Conservation (phyloP, 1,284 basidiomycete species). For the Baeospora myosura region DNA sequence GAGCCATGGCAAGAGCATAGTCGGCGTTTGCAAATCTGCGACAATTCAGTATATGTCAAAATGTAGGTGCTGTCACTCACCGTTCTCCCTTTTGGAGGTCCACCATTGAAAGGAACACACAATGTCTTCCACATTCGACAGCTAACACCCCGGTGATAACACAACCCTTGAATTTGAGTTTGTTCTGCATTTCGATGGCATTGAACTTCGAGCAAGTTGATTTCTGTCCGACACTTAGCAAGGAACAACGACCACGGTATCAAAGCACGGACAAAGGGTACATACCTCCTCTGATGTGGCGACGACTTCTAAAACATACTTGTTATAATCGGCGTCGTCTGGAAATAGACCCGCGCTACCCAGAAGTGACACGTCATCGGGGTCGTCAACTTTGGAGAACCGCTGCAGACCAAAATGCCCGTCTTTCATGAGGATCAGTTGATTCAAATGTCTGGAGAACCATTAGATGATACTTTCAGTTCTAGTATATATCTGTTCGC, state of each 20-base stretch:
- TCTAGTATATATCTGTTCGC: not conserved
- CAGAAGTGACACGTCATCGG: slow-evolving; percentile 11
- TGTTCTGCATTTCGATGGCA: not conserved
- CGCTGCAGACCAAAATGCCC: slow-evolving; percentile 14
- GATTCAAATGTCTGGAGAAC: slow-evolving; percentile 9
- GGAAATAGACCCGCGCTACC: slow-evolving; percentile 7
- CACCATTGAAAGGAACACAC: not conserved
- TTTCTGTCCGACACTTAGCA: not conserved
- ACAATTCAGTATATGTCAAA: slow-evolving; percentile 6
- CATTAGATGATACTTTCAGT: slow-evolving; percentile 5
- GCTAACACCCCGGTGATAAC: not conserved
- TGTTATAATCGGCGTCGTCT: slow-evolving; percentile 5
- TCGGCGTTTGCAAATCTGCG: not conserved
- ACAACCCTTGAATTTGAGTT: not conserved
- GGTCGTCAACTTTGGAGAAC: slow-evolving; percentile 12
- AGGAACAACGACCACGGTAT: slow-evolving; percentile 5
- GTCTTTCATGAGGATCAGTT: slow-evolving; percentile 10
- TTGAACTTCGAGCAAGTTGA: slow-evolving; percentile 1
- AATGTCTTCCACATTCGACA: not conserved
- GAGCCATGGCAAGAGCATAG: not conserved
- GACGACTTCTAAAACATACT: slow-evolving; percentile 3
- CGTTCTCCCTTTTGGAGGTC: not conserved
- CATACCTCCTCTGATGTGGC: not conserved
- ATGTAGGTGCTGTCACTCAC: not conserved
- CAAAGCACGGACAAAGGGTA: not conserved